These are phyloP conservation scores for Kazachstania sp. DNA, from an alignment of 1,139 yeast species.

Conservation along the genomic window DNA sequence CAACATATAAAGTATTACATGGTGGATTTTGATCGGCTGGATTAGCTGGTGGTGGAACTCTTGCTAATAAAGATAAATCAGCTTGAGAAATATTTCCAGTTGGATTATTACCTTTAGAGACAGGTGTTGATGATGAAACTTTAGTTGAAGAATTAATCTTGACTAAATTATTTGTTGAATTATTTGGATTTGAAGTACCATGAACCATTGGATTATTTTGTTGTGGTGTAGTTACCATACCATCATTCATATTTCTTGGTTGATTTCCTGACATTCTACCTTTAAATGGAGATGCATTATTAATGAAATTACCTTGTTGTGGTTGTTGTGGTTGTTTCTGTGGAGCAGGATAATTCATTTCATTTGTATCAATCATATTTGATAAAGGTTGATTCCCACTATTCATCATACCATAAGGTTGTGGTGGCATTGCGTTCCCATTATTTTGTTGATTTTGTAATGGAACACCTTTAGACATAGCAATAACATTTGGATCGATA, in stretches of 20 bases:
- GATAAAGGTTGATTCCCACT: constrained; percentile 9
- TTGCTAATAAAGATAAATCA: constrained; percentile 60
- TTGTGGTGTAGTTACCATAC: not conserved
- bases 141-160: not conserved
- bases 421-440: not conserved
- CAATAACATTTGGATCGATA: constrained; percentile 1
- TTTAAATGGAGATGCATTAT: constrained; percentile 3
- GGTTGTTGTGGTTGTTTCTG: constrained; percentile 3
- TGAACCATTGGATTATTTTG: not conserved
- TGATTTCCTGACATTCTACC: constrained; percentile 1
- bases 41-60: constrained; percentile 93
- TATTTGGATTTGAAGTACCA: constrained; percentile 8
- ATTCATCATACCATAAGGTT: constrained; percentile 9
- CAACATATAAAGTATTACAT: constrained; percentile 92
- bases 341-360: constrained; percentile 5
- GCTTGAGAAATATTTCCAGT: constrained; percentile 38
- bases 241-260: constrained; percentile 1
- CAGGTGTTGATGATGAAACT: constrained; percentile 1
- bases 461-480: constrained; percentile 1
- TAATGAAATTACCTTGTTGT: not conserved
- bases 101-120: constrained; percentile 1
- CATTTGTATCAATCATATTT: constrained; percentile 3
- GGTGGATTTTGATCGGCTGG: constrained; percentile 99
- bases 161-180: constrained; percentile 1
- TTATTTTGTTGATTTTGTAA: not conserved